Percentiles rank a stretch among this genome's conserved stretches.
These are phyloP conservation scores for Anacardium occidentale DNA, from an alignment of 345 rosid species.

Conservation along the genomic window DNA sequence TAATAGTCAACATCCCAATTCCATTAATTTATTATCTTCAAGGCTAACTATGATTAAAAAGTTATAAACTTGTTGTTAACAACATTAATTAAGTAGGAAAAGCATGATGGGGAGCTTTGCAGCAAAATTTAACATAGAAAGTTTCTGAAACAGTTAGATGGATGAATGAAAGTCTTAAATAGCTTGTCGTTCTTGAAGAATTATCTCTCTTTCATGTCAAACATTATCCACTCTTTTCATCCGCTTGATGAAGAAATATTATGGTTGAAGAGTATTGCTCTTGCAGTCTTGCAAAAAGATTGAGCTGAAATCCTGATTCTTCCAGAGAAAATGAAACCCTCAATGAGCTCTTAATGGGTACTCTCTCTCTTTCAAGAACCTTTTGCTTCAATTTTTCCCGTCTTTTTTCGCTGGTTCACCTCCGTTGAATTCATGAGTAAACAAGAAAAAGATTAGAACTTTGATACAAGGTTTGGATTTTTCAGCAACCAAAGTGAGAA, in stretches of 20 bases:
- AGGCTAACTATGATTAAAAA: neutral
- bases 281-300: too few relatives aligned
- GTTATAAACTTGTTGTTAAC: neutral
- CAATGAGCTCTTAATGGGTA: constrained; percentile 5
- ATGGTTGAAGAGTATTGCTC: neutral
- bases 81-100: neutral
- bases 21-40: too few relatives aligned
- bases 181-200: constrained; percentile 1
- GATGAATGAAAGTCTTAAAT: neutral
- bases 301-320: neutral
- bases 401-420: neutral
- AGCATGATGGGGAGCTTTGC: too few relatives aligned
- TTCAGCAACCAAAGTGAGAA: constrained; percentile 8
- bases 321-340: constrained; percentile 4
- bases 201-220: neutral
- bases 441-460: too few relatives aligned
- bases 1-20: too few relatives aligned
- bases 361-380: neutral
- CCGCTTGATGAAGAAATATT: neutral
- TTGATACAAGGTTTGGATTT: neutral
- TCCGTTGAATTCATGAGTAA: neutral
- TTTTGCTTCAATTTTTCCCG: neutral
- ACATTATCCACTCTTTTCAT: neutral
- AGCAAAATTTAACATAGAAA: neutral
- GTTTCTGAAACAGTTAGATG: neutral